Evolutionary conservation across 2,329 filamentous ascomycete genomes (phyloP).

Genomic region (Fusarium temperatum): DNA sequence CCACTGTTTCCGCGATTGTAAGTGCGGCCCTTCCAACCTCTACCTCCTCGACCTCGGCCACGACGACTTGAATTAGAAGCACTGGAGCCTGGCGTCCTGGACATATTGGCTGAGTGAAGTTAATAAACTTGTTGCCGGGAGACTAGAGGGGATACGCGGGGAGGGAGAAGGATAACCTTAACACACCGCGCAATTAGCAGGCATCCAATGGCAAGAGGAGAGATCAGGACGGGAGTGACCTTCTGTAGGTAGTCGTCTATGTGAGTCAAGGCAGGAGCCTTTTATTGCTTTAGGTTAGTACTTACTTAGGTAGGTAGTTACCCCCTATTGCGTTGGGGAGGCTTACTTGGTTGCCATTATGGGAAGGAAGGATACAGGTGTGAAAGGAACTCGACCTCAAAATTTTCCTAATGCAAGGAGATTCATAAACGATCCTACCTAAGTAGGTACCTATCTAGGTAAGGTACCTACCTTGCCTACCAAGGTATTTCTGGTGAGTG

Average conservation of each 20-base stretch:
- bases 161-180: neutral
- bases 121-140: neutral
- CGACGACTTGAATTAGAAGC: conserved; percentile 9
- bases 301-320: neutral
- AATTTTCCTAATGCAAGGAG: neutral
- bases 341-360: neutral
- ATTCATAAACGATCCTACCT: neutral
- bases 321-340: neutral
- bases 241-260: neutral
- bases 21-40: neutral
- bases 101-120: conserved; percentile 6
- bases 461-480: neutral
- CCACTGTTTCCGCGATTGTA: neutral
- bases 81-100: conserved; percentile 7
- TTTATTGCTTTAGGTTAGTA: neutral
- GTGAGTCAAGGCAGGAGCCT: neutral
- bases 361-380: neutral
- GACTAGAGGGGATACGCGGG: neutral
- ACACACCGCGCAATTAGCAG: neutral
- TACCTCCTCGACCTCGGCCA: conserved; percentile 9
- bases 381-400: neutral
- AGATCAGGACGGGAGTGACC: neutral
- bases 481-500: neutral
- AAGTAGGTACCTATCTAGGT: too few relatives aligned
- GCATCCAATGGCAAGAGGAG: neutral